phyloP scores from a whole-genome alignment of 192 early-diverging fungal genomes.

The Entomortierella chlamydospora region DNA sequence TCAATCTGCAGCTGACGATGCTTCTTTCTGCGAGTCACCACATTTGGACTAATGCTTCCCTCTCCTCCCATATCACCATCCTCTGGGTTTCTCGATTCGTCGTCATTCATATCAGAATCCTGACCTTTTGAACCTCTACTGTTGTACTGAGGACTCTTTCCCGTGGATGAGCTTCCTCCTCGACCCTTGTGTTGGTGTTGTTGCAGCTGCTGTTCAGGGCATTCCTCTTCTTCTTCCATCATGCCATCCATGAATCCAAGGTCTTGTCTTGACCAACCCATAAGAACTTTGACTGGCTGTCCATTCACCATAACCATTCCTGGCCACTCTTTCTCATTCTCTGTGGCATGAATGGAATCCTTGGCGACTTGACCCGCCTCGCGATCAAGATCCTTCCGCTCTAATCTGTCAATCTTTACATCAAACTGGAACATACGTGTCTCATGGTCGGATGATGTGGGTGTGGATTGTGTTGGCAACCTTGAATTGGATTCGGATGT shows the following conservation, averaged over 20 bases:
- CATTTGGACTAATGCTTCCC: neutral
- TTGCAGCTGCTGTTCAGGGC: neutral
- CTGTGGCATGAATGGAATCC: neutral
- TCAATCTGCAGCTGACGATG: slow-evolving; percentile 26
- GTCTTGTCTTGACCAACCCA: slow-evolving; percentile 29
- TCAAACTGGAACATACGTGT: slow-evolving; percentile 51
- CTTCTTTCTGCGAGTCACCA: slow-evolving; percentile 18
- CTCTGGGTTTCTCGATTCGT: neutral
- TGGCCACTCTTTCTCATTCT: slow-evolving; percentile 30
- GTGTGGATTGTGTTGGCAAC: neutral
- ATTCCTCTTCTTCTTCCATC: slow-evolving; percentile 24
- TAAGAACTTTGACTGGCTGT: slow-evolving; percentile 17
- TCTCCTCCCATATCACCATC: neutral
- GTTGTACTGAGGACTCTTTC: neutral
- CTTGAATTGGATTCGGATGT: neutral
- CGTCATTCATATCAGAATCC: neutral
- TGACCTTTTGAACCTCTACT: neutral
- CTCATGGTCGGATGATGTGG: neutral
- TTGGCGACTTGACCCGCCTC: slow-evolving; percentile 1
- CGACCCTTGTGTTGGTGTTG: neutral
- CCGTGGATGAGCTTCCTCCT: neutral
- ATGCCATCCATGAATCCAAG: slow-evolving; percentile 45
- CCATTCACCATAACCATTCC: slow-evolving; percentile 49
- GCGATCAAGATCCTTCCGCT: slow-evolving; percentile 41
- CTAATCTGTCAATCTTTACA: slow-evolving; percentile 43